Percentiles rank a stretch among this genome's conserved stretches.
phyloP scores from a whole-genome alignment of 192 early-diverging fungal species.

The Coemansia sp. region DNA sequence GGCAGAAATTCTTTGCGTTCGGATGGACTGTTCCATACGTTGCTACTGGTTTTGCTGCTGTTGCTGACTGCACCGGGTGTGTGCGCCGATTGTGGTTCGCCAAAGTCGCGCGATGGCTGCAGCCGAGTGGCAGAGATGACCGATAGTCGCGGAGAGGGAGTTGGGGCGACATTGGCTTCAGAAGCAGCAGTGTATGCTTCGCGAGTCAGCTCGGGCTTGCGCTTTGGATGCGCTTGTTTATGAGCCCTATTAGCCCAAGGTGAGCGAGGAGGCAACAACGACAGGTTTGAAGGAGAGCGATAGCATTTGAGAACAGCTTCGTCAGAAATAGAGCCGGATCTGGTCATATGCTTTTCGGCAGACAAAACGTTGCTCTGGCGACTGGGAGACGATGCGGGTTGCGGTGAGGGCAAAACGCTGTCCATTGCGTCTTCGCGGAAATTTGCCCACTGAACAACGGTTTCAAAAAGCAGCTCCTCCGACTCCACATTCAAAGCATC shows the following conservation, averaged over 20 bases:
- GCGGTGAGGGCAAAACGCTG: conserved; percentile 1
- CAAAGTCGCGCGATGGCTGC: neutral
- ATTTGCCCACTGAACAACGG: conserved; percentile 41
- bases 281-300: conserved; percentile 42
- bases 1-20: conserved; percentile 38
- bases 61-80: neutral
- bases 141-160: conserved; percentile 18
- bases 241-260: conserved; percentile 24
- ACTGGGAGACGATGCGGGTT: neutral
- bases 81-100: neutral
- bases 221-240: conserved; percentile 5
- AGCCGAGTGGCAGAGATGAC: conserved; percentile 28
- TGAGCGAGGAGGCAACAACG: conserved; percentile 32
- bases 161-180: neutral
- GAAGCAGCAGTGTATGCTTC: conserved; percentile 32
- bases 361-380: conserved; percentile 9
- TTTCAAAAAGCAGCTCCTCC: conserved; percentile 47
- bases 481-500: conserved; percentile 44
- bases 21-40: conserved; percentile 21
- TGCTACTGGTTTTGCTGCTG: conserved; percentile 7
- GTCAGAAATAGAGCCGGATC: conserved; percentile 12
- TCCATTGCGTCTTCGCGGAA: conserved; percentile 38
- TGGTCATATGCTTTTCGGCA: conserved; percentile 28
- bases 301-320: conserved; percentile 49
- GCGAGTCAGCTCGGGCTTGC: conserved; percentile 40